Evolutionary conservation across 345 rosid genomes (phyloP), one percentile per base, ranked within the genome.

Genomic region (Eucalyptus dawsonii): DNA sequence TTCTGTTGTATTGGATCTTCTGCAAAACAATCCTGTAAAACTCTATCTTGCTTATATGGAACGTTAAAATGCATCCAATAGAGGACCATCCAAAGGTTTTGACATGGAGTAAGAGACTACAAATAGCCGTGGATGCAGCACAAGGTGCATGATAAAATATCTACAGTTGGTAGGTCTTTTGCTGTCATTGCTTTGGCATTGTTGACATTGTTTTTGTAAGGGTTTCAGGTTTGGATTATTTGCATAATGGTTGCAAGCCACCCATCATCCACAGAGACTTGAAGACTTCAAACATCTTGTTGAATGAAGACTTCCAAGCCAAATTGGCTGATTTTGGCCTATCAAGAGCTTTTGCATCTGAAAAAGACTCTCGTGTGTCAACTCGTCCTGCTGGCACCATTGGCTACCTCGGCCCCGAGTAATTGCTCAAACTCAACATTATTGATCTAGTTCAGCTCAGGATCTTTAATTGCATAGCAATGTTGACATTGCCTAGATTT

Each of bases 371-470:
- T 0, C 56, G 0, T 17, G 56, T 53, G 22, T 53, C 56, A 53
- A 53, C 56, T 53, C 4, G 4, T 7, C 56, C 22, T 1, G 22
- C 9, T 0, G 56, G 56, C 56, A 53, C 56, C 4, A 0, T 53
- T 7, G 22, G 56, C 56, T 53, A 53, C 56, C 56, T 53, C 0
- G 0, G 56, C 22, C 56, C 58, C 1, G 10, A 21, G 58, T 53
- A 19, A 53, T 53, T 8, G 58, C 10, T 53, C 3, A 53, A 53
- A 8, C 0, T 21, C 10, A 19, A 53, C 4, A 53, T 53, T 1
- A 19, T 2, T 53, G 25, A 53, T 53, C 2, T 21, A 1, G 0
- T 19, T 53, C 10, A 53, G 5, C 2, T 53, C 5, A 53, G 0
- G 25, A 53, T 53, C 0, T 53, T 53, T 19, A 53, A 53, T 19